phyloP scores from a whole-genome alignment of 305 asterid species.

The Solanum chacoense region DNA sequence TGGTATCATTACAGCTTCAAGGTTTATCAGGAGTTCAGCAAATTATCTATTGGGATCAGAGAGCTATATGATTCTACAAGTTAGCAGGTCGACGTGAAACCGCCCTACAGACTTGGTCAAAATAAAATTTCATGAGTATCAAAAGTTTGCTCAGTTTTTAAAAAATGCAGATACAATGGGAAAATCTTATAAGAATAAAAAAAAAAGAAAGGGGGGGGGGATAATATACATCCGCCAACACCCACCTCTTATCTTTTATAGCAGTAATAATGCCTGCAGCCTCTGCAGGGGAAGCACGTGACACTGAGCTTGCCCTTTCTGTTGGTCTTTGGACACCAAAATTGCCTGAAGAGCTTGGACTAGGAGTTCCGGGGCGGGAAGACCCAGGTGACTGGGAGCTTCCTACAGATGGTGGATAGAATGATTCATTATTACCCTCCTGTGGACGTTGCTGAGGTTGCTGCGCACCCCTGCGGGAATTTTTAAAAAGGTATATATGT shows the following conservation, averaged over 20 bases:
- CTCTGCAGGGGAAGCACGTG: conserved; percentile 82
- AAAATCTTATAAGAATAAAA: not conserved
- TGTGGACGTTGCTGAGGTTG: conserved; percentile 58
- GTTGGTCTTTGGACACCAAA: conserved; percentile 37
- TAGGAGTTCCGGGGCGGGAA: conserved; percentile 73
- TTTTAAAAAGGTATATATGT: not conserved
- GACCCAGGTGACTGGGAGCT: conserved; percentile 41
- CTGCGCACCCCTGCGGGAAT: conserved; percentile 60
- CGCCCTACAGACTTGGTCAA: not conserved
- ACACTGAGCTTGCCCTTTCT: conserved; percentile 43
- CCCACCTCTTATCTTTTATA: conserved; percentile 76
- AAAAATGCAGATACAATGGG: not conserved
- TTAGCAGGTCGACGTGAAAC: not conserved
- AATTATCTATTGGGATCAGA: not conserved
- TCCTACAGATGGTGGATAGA: conserved; percentile 60
- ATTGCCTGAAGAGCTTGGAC: conserved; percentile 40
- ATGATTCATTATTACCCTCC: conserved; percentile 56
- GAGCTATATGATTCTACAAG: not conserved
- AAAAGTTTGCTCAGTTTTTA: not conserved
- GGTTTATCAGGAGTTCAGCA: not conserved
- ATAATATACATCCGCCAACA: not conserved
- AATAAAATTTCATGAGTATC: not conserved
- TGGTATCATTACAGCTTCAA: not conserved
- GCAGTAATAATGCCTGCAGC: conserved; percentile 67
- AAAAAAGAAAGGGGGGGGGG: not conserved